phyloP scores from a whole-genome alignment of 768 basidiomycete species.

The Cystoderma amianthinum region DNA sequence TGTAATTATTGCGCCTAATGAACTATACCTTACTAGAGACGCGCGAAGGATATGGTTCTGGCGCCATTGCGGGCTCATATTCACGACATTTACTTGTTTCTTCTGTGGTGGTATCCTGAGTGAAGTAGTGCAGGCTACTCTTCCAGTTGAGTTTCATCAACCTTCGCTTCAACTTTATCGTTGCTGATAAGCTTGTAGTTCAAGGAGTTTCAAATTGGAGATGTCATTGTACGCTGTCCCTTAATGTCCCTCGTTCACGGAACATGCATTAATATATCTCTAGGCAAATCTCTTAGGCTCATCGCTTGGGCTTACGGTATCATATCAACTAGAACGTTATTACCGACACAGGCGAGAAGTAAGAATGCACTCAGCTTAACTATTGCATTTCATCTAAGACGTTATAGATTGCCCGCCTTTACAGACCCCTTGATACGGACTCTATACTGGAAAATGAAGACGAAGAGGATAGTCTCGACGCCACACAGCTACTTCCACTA shows the following conservation, averaged over 20 bases:
- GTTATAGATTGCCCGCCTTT: constrained; percentile 66
- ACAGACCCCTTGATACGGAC: constrained; percentile 60
- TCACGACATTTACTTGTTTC: constrained; percentile 66
- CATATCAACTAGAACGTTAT: constrained; percentile 67
- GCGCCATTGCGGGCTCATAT: constrained; percentile 64
- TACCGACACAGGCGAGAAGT: constrained; percentile 80
- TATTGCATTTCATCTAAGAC: background rate
- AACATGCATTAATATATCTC: background rate
- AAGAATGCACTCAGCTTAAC: constrained; percentile 5
- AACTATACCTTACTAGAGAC: constrained; percentile 37
- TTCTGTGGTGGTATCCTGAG: constrained; percentile 77
- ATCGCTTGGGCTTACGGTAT: constrained; percentile 53
- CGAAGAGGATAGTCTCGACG: constrained; percentile 35
- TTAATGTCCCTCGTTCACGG: background rate
- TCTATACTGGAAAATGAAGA: constrained; percentile 48
- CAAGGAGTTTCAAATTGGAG: constrained; percentile 67
- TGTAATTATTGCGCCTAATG: background rate
- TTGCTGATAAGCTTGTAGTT: constrained; percentile 30
- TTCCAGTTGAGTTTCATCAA: constrained; percentile 48
- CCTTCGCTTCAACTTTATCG: background rate
- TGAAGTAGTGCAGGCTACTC: constrained; percentile 72
- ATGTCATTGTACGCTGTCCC: constrained; percentile 47
- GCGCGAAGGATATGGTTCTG: constrained; percentile 83
- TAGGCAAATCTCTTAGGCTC: constrained; percentile 81
- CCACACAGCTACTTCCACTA: constrained; percentile 57